A percentile compares a stretch with the other conserved stretches of the same genome.
Conservation (phyloP, 2,329 filamentous ascomycete genomes). For the Pezicula radicicola region DNA sequence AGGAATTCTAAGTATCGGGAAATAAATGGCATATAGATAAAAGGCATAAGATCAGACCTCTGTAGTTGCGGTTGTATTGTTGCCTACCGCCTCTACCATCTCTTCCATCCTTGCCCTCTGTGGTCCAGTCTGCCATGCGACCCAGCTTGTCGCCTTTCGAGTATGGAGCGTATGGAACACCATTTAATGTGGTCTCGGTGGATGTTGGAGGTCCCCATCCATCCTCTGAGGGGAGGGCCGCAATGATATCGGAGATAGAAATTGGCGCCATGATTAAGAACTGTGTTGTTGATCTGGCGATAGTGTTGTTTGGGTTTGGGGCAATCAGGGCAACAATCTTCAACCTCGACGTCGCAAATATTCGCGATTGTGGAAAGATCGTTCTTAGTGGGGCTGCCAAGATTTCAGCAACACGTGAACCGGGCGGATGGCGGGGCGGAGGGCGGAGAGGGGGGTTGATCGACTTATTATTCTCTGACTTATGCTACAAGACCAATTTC, state of each 20-base stretch:
- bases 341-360: constrained; percentile 1
- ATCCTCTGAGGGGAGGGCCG: constrained; percentile 69
- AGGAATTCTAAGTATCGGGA: constrained; percentile 1
- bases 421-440: no score
- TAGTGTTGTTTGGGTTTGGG: neutral
- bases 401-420: neutral
- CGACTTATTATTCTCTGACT: no score
- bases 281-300: constrained; percentile 6
- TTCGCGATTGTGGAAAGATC: constrained; percentile 5
- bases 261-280: constrained; percentile 44
- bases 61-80: constrained; percentile 90
- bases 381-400: constrained; percentile 8
- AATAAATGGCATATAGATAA: constrained; percentile 9
- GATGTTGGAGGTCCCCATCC: constrained; percentile 86
- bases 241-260: constrained; percentile 63
- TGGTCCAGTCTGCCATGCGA: constrained; percentile 98
- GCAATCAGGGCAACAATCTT: neutral
- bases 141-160: constrained; percentile 98
- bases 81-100: constrained; percentile 71
- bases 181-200: constrained; percentile 83
- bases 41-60: constrained; percentile 57
- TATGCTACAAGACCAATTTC: no score
- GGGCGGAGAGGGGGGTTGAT: no score
- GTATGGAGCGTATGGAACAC: constrained; percentile 95
- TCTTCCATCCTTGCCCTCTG: constrained; percentile 81